phyloP scores from a whole-genome alignment of 139 green algal species.

The Deuterostichococcus epilithicus region DNA sequence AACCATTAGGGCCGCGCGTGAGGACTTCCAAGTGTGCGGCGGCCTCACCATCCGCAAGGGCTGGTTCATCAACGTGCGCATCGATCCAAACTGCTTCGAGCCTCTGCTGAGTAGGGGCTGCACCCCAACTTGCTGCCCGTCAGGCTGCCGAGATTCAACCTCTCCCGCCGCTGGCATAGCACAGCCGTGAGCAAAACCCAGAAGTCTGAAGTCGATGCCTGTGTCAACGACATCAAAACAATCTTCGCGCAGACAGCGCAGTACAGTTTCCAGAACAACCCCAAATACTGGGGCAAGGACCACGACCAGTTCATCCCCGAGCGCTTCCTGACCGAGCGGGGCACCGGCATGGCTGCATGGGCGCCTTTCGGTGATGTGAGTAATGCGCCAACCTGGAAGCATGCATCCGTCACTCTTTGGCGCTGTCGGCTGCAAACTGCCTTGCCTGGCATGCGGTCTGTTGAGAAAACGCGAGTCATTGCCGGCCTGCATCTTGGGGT shows the following conservation, averaged over 20 bases:
- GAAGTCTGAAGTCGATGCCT: too few relatives aligned
- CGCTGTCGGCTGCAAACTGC: too few relatives aligned
- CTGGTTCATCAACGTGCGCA: neutral
- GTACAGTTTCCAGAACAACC: constrained; percentile 43
- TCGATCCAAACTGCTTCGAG: constrained; percentile 6
- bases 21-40: neutral
- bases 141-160: too few relatives aligned
- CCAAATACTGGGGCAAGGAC: constrained; percentile 32
- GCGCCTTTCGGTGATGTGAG: neutral
- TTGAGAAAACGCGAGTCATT: too few relatives aligned
- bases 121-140: neutral
- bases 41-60: neutral
- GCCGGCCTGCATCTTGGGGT: too few relatives aligned
- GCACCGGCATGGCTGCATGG: neutral
- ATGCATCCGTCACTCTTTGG: too few relatives aligned
- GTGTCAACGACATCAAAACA: too few relatives aligned
- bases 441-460: too few relatives aligned
- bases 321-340: constrained; percentile 40
- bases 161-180: too few relatives aligned
- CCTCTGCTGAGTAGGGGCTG: too few relatives aligned
- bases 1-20: constrained; percentile 7
- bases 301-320: constrained; percentile 41
- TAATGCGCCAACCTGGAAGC: too few relatives aligned
- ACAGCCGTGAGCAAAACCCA: too few relatives aligned
- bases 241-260: constrained; percentile 21